phyloP scores from a whole-genome alignment of 257 asterid species.

The Phtheirospermum japonicum region DNA sequence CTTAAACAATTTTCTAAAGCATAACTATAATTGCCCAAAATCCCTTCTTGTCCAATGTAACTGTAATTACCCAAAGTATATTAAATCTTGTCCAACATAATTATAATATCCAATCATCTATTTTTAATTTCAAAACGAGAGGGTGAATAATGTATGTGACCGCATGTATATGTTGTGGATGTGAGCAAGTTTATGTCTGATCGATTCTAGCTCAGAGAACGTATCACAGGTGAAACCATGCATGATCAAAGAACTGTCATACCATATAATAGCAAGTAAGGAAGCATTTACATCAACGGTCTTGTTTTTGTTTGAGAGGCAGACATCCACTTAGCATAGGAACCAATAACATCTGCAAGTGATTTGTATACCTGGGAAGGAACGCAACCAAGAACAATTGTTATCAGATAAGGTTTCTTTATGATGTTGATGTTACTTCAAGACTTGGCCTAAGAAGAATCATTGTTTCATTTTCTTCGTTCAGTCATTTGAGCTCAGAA shows the following conservation, averaged over 20 bases:
- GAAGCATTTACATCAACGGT: slow-evolving; percentile 64
- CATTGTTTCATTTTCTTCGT: slow-evolving; percentile 22
- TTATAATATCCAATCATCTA: no score
- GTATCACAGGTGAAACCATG: slow-evolving; percentile 28
- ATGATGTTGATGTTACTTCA: slow-evolving; percentile 17
- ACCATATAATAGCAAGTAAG: slow-evolving; percentile 30
- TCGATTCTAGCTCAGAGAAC: no score
- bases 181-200: no score
- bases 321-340: slow-evolving; percentile 78
- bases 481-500: slow-evolving; percentile 21
- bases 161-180: no score
- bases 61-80: no score
- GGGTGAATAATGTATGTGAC: no score
- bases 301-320: slow-evolving; percentile 50
- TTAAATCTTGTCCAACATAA: no score
- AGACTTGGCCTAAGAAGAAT: slow-evolving; percentile 27
- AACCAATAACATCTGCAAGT: slow-evolving; percentile 76
- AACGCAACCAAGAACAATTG: slow-evolving; percentile 23
- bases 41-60: no score
- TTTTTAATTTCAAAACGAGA: no score
- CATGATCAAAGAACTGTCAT: slow-evolving; percentile 18
- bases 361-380: slow-evolving; percentile 68
- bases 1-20: no score
- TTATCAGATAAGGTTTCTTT: slow-evolving; percentile 17
- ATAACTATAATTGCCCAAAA: no score